A percentile compares a stretch with the other conserved stretches of the same genome.
Conservation (phyloP, 257 asterid genomes). For the Voacanga thouarsii region DNA sequence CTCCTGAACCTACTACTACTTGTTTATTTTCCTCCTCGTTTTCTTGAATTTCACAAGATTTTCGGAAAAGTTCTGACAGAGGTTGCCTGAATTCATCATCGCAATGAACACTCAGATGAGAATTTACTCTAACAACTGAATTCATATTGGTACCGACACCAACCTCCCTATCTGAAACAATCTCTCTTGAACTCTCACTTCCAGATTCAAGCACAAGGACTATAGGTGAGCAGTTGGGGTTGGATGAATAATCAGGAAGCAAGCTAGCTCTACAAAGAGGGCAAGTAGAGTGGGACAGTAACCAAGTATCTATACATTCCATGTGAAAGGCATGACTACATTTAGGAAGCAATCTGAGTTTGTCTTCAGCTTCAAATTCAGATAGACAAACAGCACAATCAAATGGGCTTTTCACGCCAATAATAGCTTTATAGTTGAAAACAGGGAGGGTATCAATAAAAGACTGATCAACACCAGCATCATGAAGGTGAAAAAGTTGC, state of each 20-base stretch:
- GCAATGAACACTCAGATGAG: slow-evolving; percentile 39
- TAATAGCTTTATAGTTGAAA: slow-evolving; percentile 70
- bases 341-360: slow-evolving; percentile 70
- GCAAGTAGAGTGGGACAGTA: slow-evolving; percentile 89
- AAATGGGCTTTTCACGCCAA: slow-evolving; percentile 83
- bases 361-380: slow-evolving; percentile 82
- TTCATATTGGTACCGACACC: slow-evolving; percentile 4
- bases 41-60: slow-evolving; percentile 52
- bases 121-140: slow-evolving; percentile 40
- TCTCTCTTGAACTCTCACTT: slow-evolving; percentile 69
- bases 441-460: slow-evolving; percentile 81
- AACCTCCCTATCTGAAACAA: slow-evolving; percentile 32
- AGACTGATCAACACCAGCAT: slow-evolving; percentile 93
- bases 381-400: slow-evolving; percentile 96
- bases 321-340: slow-evolving; percentile 98
- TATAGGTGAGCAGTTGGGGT: slow-evolving; percentile 44
- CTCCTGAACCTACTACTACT: slow-evolving; percentile 23
- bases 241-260: slow-evolving; percentile 50
- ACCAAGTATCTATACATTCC: slow-evolving; percentile 97
- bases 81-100: slow-evolving; percentile 26
- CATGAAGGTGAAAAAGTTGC: slow-evolving; percentile 88
- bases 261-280: slow-evolving; percentile 87
- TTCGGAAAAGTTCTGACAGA: slow-evolving; percentile 23
- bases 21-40: slow-evolving; percentile 34
- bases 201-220: slow-evolving; percentile 87